Base-by-base conservation (phyloP, 2,329 filamentous ascomycete species). In the Colletotrichum sp. region DNA sequence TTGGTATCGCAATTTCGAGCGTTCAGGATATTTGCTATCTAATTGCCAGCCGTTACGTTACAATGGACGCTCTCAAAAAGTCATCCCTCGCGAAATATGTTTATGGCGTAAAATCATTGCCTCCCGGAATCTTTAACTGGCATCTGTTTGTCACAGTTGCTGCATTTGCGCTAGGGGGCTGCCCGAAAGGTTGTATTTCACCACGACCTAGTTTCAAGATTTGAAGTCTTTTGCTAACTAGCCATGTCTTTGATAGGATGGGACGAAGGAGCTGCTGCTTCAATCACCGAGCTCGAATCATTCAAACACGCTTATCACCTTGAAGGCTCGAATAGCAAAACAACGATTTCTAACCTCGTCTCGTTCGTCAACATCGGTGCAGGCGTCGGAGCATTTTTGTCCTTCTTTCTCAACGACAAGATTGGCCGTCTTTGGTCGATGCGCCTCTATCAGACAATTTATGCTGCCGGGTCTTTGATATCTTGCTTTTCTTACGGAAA, bases 341-440 rank as follows among this genome's bases (percentile, higher is more conserved):
- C 64, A 8, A 34, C 39, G 2, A 66, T 66, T 19, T 66, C 64
- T 16, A 66, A 66, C 39, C 39, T 66, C 29, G 80, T 86, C 49
- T 86, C 85, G 12, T 76, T 86, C 27, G 79, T 81, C n/a, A 78
- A 85, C 72, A 78, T 86, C 8, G 76, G 76, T 12, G 66, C 57
- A 16, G 69, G 61, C 63, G 44, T 77, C 13, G 69, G 75, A 39
- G 49, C 83, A 3, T 79, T 72, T 12, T 68, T 83, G 3, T 84
- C 84, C 12, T 86, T 85, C 78, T 84, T 86, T 78, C 74, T 86
- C 87, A 88, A 86, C 78, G 80, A 87, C 72, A 79, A 81, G 9
- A 80, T 86, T 22, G 85, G 86, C 2, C 19, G 74, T 22, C 78
- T 85, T 62, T 25, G 64, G 64, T 66, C 36, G 0, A 66, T 66